Evolutionary conservation across 371 early-diverging fungal species (phyloP).

Genomic region (Nosema muscidifuracis): DNA sequence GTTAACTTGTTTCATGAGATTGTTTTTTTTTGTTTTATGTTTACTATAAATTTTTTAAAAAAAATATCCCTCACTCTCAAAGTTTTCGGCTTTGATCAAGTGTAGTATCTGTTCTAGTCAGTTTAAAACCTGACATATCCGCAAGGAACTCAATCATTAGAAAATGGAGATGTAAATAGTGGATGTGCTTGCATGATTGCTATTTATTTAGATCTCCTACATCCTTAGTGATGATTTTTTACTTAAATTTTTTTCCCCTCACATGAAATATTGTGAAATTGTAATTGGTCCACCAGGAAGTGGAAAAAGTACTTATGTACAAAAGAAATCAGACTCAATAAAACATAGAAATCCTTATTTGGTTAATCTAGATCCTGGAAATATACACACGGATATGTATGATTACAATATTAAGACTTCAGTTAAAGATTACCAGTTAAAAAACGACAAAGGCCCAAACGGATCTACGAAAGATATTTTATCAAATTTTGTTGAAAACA

Average conservation of each 20-base stretch:
- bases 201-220: background rate
- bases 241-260: background rate
- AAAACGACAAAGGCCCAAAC: constrained; percentile 43
- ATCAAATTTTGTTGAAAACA: constrained; percentile 11
- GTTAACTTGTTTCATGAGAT: no score
- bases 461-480: constrained; percentile 34
- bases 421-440: constrained; percentile 19
- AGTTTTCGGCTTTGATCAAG: constrained; percentile 73
- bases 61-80: constrained; percentile 65
- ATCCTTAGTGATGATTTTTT: background rate
- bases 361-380: constrained; percentile 53
- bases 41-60: background rate
- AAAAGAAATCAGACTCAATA: constrained; percentile 18
- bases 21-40: no score
- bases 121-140: constrained; percentile 68
- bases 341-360: constrained; percentile 30
- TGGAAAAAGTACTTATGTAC: constrained; percentile 51
- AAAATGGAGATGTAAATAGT: background rate
- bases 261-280: constrained; percentile 48
- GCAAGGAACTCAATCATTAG: constrained; percentile 16
- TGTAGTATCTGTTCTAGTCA: constrained; percentile 74
- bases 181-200: constrained; percentile 31
- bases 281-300: constrained; percentile 53
- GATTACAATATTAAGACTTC: constrained; percentile 27
- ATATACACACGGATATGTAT: constrained; percentile 9